Base-by-base conservation (phyloP, 768 basidiomycete genomes). In the Suillus occidentalis region DNA sequence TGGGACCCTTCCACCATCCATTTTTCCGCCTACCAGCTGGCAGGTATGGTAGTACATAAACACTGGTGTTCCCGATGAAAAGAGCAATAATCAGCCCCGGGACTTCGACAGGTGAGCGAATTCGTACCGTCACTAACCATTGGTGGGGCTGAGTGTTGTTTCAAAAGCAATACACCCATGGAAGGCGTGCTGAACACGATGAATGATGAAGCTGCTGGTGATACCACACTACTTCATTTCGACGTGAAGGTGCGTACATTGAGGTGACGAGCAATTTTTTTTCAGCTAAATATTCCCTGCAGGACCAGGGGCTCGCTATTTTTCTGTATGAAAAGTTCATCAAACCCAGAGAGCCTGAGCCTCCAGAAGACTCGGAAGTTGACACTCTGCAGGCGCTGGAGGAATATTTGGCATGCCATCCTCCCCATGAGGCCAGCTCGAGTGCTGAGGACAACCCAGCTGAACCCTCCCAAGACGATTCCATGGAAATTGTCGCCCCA, bases 331-430 rank as follows among this genome's bases (percentile, higher is more conserved):
- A 20, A 20, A 59, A 0, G 1, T 20, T 59, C 18, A 18, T 40
- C 37, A 5, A 0, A 16, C 0, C 25, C 37, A 25, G 16, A 10
- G 16, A 16, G 8, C 25, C 12, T 59, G 16, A 9, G 8, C 25
- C 12, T 59, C 25, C 3, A 20, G 0, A 1, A 1, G 25, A 42
- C 0, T 2, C 6, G 13, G 40, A 42, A 59, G 3, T 5, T 13
- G 28, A 0, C 3, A 3, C 31, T 1, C 40, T 59, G n/a, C 25
- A 42, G 28, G 25, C 37, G 3, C 5, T 1, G 18, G 57, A 42
- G 6, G 10, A 16, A 25, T 59, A 75, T 31, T 64, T 67, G 0
- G 43, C 14, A 0, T 43, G 10, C 0, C 74, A 73, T 12, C 3
- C 64, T 0, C 10, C 58, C 0, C 12, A 42, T 37, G 2, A 53